Evolutionary conservation across 73 alveolate species (phyloP), one percentile per base, ranked within the genome.

Genomic region (Diophrys sp.): DNA sequence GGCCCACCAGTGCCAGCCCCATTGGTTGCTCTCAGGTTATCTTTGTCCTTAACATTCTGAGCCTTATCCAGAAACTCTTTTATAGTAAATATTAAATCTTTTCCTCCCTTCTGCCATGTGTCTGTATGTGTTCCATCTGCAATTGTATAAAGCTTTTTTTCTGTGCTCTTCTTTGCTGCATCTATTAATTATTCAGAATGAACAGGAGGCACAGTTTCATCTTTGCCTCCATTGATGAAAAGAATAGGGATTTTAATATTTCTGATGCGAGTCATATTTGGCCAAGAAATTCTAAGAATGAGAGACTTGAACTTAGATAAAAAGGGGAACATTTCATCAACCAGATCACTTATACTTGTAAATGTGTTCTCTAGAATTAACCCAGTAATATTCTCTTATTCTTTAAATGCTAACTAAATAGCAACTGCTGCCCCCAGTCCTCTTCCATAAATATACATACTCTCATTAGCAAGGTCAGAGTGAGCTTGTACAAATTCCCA

Each of bases 371-470:
- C 98, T 33, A 96, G 83, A 31, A 96, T 95, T 53, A 95, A 75
- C 1, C 99, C 99, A 44, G 88, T 83, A 24, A 96, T 30, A 27
- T 85, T 72, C 2, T 30, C 78, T 57, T 69, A 30, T 27, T 67
- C 56, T 25, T 71, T 54, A 78, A 56, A 70, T 23, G 97, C 98
- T 14, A 89, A 81, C 67, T 87, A 71, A 28, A 89, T 89, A 5
- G 99, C 96, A 1, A 97, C 99, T 55, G 99, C 99, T 56, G 99
- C 99, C 11, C 99, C 99, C 69, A 97, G 82, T 30, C 96, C 90
- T 56, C 93, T 87, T 0, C 99, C 99, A 80, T 89, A 91, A 33
- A 95, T 81, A 70, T 89, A 96, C 24, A 97, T 81, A 71, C 89
- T 86, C 0, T 78, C 67, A 11, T 77, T 81, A 87, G 94, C 95